A percentile compares a stretch with the other conserved stretches of the same genome.
phyloP scores from a whole-genome alignment of 805 yeast species.

The Priceomyces medius region DNA sequence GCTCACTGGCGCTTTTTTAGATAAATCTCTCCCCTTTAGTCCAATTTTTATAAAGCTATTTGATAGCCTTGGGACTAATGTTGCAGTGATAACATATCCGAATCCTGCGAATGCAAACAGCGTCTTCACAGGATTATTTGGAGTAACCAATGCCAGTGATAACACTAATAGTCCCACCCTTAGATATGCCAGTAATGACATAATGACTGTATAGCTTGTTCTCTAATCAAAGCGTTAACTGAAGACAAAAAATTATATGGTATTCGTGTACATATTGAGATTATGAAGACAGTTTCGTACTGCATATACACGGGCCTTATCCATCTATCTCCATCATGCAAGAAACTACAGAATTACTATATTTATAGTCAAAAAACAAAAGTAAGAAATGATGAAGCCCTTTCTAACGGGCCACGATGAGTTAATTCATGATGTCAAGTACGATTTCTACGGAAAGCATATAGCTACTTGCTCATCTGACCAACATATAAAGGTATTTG shows the following conservation, averaged over 20 bases:
- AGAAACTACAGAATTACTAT: too few relatives aligned
- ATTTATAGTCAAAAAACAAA: neutral
- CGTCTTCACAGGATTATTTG: constrained; percentile 52
- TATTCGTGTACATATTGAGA: neutral
- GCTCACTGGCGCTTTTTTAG: constrained; percentile 66
- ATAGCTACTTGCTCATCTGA: constrained; percentile 95
- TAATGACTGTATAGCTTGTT: neutral
- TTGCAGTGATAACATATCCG: constrained; percentile 61
- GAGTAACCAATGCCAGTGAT: constrained; percentile 25
- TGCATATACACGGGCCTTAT: too few relatives aligned
- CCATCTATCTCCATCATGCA: too few relatives aligned
- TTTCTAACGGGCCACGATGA: constrained; percentile 92
- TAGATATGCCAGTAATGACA: neutral
- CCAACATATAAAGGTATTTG: constrained; percentile 88
- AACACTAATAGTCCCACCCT: constrained; percentile 15
- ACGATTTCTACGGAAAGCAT: constrained; percentile 89
- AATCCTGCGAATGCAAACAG: constrained; percentile 65
- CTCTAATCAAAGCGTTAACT: neutral
- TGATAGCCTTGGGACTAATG: constrained; percentile 68
- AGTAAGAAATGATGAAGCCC: constrained; percentile 47
- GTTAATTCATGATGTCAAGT: constrained; percentile 82
- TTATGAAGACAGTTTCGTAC: neutral
- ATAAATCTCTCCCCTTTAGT: constrained; percentile 78
- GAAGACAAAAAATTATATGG: too few relatives aligned
- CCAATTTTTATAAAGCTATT: constrained; percentile 73